phyloP scores from a whole-genome alignment of 106 monocot species.

The Phalaenopsis equestris region DNA sequence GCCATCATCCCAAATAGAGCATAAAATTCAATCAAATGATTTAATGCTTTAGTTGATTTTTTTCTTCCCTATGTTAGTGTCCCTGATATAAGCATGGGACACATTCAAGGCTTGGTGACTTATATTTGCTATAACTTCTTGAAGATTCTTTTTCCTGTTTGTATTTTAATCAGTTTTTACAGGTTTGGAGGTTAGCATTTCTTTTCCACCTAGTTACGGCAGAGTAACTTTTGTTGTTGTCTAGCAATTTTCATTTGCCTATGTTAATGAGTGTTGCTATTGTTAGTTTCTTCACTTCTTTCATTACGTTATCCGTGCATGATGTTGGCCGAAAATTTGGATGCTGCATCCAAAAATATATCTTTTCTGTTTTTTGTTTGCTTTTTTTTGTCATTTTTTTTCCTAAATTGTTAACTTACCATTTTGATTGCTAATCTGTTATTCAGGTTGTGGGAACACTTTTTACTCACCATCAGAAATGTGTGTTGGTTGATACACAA shows the following conservation, averaged over 20 bases:
- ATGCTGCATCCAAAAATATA: neutral
- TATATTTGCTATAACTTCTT: neutral
- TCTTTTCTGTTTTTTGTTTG: neutral
- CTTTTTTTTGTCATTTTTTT: neutral
- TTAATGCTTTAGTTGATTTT: neutral
- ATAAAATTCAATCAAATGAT: neutral
- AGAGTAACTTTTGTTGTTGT: neutral
- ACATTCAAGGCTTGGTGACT: neutral
- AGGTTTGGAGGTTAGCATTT: neutral
- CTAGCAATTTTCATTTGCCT: neutral
- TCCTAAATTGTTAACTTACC: neutral
- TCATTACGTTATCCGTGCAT: neutral
- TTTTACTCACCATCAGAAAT: constrained; percentile 78
- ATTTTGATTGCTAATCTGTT: neutral
- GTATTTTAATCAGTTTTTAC: neutral
- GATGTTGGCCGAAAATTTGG: neutral
- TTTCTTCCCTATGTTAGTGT: neutral
- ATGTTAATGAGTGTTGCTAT: neutral
- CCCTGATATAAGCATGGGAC: neutral
- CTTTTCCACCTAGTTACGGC: neutral
- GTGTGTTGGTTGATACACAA: constrained; percentile 60
- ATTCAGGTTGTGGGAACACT: constrained; percentile 74
- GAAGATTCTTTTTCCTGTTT: neutral
- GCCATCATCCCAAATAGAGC: neutral
- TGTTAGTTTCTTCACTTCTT: neutral